Evolutionary conservation across 352 stramenopile species (phyloP), one percentile per base, ranked within the genome.

Genomic region (Pythium utonaiense): DNA sequence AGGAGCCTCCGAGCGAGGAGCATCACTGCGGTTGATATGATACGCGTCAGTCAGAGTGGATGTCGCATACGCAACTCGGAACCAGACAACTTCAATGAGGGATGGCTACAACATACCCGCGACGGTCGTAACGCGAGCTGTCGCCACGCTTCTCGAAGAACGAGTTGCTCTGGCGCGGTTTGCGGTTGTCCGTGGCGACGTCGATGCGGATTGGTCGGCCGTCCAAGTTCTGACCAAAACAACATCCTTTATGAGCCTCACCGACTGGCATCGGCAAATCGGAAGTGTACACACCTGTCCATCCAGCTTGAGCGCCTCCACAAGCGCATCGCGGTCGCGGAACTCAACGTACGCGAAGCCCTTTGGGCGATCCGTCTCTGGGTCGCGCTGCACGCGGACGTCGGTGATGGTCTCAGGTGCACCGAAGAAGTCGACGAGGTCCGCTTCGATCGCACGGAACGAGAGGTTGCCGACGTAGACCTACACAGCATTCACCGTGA

Each of bases 331-430:
- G 45, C 80, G 86, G 28, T 79, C 69, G 12, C 60, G 60, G 56
- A 95, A 95, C 64, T 95, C 85, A 8, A 96, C 82, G 70, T 94
- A 96, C 16, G 85, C 87, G 63, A 91, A 91, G 44, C 87, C 87
- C 69, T 90, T 91, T 19, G 80, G 75, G 16, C 81, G 80, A 60
- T 89, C 74, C n/a, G 64, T 65, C 19, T 86, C 71, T 25, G 60
- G 71, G 57, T 96, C 83, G n/a, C 73, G 64, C 30, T 75, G 80
- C 62, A 93, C 75, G 40, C 76, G 83, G 24, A 96, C 84, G 63
- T 95, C 79, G 25, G 50, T 64, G 54, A 95, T 82, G 16, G 75
- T 68, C 2, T 88, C 57, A 3, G 71, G 45, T 13, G n/a, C 31
- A 12, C 77, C 75, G 13, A 92, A 73, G 50, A 92, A 91, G 16